Base-by-base conservation (phyloP, 2,329 filamentous ascomycete species). In the Ophiostoma sp. region DNA sequence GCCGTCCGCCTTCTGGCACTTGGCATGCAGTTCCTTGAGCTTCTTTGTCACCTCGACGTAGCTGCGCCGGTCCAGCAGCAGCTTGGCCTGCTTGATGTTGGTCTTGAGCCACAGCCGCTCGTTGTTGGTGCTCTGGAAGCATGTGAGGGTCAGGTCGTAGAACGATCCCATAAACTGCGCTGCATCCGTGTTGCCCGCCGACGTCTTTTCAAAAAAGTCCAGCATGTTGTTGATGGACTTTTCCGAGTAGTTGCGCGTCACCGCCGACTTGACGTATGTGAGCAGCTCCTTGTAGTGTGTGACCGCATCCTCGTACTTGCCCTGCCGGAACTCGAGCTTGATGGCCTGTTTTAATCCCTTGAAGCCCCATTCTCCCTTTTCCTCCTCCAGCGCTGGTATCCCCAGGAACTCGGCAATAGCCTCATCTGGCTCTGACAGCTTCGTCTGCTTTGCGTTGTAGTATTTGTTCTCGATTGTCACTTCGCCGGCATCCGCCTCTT, bases 201-300 rank as follows among this genome's bases (percentile, higher is more conserved):
- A 85, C n/a, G 88, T 91, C 81, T 97, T 98, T 80, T 98, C 94
- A 74, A 99, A 95, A 78, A 91, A 96, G 81, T 98, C 95, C 66
- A 99, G 88, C 90, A 99, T 97, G 79, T 97, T 98, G 82, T 98
- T 98, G 82, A 99, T 97, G 15, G 94, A 98, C 79, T 98, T 98
- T 80, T 99, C 95, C 1, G 95, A 97, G 81, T 98, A 98, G 81
- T 98, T 99, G 73, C 95, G 89, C 57, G 95, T 98, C 66, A 99
- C 94, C 8, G 94, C 94, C 3, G 92, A 96, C 80, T 95, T 97
- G 81, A 98, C 94, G 77, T 98, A 99, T 66, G 94, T 98, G 74
- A 99, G 88, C 39, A 99, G 92, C 81, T 98, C 93, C 74, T 88
- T 89, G 81, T 96, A 99, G 80, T 99, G 94, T 77, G 94, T 89